Conservation (phyloP, 2,329 filamentous ascomycete genomes). For the Colletotrichum sp. region DNA sequence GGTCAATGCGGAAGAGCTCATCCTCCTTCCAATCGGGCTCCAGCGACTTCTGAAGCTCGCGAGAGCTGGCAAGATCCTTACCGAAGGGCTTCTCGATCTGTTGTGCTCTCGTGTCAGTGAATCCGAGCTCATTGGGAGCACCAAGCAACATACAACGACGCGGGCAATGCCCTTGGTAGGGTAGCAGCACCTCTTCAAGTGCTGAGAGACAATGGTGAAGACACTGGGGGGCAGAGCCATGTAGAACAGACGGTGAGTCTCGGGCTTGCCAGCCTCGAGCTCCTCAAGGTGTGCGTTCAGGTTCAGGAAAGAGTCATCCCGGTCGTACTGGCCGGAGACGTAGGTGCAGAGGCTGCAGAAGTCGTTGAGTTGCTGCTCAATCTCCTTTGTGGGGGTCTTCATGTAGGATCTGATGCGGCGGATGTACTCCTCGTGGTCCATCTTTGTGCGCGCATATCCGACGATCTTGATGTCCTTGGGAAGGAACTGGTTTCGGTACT, state of each 20-base stretch:
- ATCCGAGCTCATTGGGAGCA: neutral
- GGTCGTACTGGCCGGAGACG: slow-evolving; percentile 95
- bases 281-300: slow-evolving; percentile 86
- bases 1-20: slow-evolving; percentile 98
- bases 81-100: slow-evolving; percentile 99
- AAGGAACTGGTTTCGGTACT: slow-evolving; percentile 99
- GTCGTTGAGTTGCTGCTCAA: slow-evolving; percentile 91
- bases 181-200: slow-evolving; percentile 97
- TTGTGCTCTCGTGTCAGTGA: slow-evolving; percentile 10
- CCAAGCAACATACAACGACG: slow-evolving; percentile 74
- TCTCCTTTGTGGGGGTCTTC: slow-evolving; percentile 97
- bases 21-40: slow-evolving; percentile 99
- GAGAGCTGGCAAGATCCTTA: slow-evolving; percentile 92
- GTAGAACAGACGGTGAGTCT: slow-evolving; percentile 96
- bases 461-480: slow-evolving; percentile 96
- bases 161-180: slow-evolving; percentile 87
- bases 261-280: slow-evolving; percentile 79
- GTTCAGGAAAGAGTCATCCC: slow-evolving; percentile 89
- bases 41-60: slow-evolving; percentile 91
- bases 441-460: slow-evolving; percentile 99
- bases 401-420: slow-evolving; percentile 96
- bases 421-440: slow-evolving; percentile 96
- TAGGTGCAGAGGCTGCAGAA: slow-evolving; percentile 92
- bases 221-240: slow-evolving; percentile 98
- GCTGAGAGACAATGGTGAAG: slow-evolving; percentile 96